Evolutionary conservation across 345 rosid species (phyloP), one percentile per base, ranked within the genome.

Genomic region (Rhodamnia rubescens): DNA sequence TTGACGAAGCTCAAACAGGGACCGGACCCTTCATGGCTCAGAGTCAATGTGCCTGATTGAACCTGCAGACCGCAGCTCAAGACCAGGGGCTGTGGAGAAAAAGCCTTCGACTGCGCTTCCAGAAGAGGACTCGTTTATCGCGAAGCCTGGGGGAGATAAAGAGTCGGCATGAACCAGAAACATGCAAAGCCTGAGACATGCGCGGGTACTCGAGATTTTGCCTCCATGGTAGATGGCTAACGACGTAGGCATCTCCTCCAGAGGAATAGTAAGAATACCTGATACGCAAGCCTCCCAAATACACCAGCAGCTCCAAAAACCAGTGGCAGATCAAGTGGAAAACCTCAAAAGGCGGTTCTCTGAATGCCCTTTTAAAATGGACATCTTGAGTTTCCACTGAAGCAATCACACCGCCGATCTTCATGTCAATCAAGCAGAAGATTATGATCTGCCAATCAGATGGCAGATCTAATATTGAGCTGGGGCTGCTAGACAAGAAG

Each of bases 401-500:
- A 83, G 69, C 50, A 83, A 87, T 21, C 69, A 51, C 84, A 44
- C 6, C 4, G 83, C 22, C 16, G 11, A 86, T 2, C 74, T 78
- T 7, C 75, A 84, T 15, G 85, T 50, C 50, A n/a, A 82, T 59
- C 7, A 50, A 11, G 50, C 15, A 32, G 87, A 36, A 53, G 57
- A 16, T 55, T 55, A 22, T 18, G 56, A 53, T 53, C 24, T 84
- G 84, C 64, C 40, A 89, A 89, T 24, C 84, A 90, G 42, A 52
- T 5, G 22, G 64, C 85, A 26, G 56, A 85, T 9, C 47, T 88
- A 36, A 83, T 90, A 84, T 58, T 88, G 86, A 88, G 93, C 85
- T 89, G 91, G 90, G 88, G 84, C 57, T 89, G 74, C 74, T 90
- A 50, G 90, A 88, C 84, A 90, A 84, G 87, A 93, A 85, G 27